These are phyloP conservation scores for Kitagawia praeruptora DNA, from an alignment of 129 eudicot genomes.

Conservation along the genomic window DNA sequence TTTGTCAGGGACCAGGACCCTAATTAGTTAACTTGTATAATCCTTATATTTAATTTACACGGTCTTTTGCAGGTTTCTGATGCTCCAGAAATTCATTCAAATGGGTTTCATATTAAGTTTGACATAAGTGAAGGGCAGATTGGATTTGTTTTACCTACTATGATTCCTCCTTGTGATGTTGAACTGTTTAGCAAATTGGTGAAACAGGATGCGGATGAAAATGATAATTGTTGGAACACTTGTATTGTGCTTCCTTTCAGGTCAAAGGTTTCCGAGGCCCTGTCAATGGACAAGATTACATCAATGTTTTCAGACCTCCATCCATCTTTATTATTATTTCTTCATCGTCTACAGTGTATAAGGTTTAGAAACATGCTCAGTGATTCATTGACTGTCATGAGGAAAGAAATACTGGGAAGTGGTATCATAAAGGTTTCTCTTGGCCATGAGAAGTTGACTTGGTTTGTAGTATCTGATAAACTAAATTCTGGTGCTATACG, in stretches of 20 bases:
- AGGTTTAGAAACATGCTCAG: slow-evolving; percentile 46
- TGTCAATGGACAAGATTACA: slow-evolving; percentile 35
- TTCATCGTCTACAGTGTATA: slow-evolving; percentile 87
- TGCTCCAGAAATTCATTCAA: slow-evolving; percentile 97
- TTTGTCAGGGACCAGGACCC: too few relatives aligned
- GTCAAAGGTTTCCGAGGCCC: slow-evolving; percentile 36
- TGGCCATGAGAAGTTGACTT: slow-evolving; percentile 63
- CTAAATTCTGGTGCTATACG: slow-evolving; percentile 47
- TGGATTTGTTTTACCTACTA: slow-evolving; percentile 86
- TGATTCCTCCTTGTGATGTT: slow-evolving; percentile 71
- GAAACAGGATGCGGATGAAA: slow-evolving; percentile 24
- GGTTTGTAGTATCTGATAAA: slow-evolving; percentile 56
- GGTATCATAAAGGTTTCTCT: slow-evolving; percentile 59
- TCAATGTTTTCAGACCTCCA: slow-evolving; percentile 93
- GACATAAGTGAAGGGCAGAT: slow-evolving; percentile 82
- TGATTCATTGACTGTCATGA: slow-evolving; percentile 55
- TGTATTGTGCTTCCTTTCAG: slow-evolving; percentile 87
- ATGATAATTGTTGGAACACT: slow-evolving; percentile 52
- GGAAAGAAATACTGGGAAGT: slow-evolving; percentile 52
- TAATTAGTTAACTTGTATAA: background rate
- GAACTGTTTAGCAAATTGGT: slow-evolving; percentile 36
- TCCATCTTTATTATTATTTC: slow-evolving; percentile 82
- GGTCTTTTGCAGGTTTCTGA: slow-evolving; percentile 61
- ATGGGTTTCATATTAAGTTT: slow-evolving; percentile 92
- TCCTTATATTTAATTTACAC: slow-evolving; percentile 2